Conservation (phyloP, 805 yeast genomes). For the Ogataea populi-albae region DNA sequence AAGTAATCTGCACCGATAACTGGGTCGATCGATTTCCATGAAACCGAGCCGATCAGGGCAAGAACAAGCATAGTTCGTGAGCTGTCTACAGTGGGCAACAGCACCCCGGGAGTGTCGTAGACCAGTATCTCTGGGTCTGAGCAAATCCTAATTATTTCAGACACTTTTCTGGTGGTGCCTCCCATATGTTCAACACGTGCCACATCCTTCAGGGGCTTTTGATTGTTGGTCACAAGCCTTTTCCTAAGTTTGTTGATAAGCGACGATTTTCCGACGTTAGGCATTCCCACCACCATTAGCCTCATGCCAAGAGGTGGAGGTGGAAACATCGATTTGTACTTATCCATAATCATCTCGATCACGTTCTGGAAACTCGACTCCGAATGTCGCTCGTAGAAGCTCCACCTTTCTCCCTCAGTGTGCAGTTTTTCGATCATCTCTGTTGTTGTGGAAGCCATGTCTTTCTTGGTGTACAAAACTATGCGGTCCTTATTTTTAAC, state of each 20-base stretch:
- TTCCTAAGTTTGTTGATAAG: conserved; percentile 70
- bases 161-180: conserved; percentile 81
- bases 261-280: conserved; percentile 96
- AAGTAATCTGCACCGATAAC: conserved; percentile 83
- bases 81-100: conserved; percentile 68
- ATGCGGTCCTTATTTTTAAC: conserved; percentile 53
- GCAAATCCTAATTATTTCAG: conserved; percentile 67
- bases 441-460: conserved; percentile 47
- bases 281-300: conserved; percentile 86
- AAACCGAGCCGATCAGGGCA: conserved; percentile 73
- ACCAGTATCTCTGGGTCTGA: conserved; percentile 62
- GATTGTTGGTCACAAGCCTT: conserved; percentile 20
- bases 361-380: conserved; percentile 48
- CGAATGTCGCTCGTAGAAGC: conserved; percentile 55
- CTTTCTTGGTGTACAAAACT: conserved; percentile 78
- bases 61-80: conserved; percentile 71
- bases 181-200: conserved; percentile 86
- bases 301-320: conserved; percentile 83
- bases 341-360: conserved; percentile 46
- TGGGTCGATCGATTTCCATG: conserved; percentile 70
- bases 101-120: conserved; percentile 92
- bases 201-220: conserved; percentile 50
- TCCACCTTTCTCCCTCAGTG: conserved; percentile 12
- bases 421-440: conserved; percentile 33
- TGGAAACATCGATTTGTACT: conserved; percentile 48